Evolutionary conservation across 208 protist species (phyloP).

Genomic region (Borovskyia barvae): DNA sequence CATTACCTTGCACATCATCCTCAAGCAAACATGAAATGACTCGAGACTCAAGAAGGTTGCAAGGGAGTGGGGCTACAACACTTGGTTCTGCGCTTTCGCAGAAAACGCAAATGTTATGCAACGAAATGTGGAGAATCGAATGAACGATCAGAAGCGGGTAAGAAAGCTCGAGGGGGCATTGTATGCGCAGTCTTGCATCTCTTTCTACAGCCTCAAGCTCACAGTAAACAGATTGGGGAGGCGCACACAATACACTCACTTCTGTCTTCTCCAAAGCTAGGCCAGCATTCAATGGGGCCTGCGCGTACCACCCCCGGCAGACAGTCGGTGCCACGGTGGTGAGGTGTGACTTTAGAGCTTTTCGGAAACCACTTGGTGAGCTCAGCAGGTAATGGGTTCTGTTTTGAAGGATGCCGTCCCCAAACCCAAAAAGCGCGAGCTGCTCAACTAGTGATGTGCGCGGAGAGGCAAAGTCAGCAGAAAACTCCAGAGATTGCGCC

Average conservation of each 20-base stretch:
- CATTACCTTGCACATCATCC: slow-evolving; percentile 22
- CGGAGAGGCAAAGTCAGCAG: slow-evolving; percentile 14
- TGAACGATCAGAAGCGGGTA: slow-evolving; percentile 71
- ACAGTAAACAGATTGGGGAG: slow-evolving; percentile 42
- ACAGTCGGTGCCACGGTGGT: slow-evolving; percentile 24
- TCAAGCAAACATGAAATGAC: slow-evolving; percentile 55
- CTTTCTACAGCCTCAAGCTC: slow-evolving; percentile 46
- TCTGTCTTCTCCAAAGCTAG: slow-evolving; percentile 36
- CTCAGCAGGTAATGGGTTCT: slow-evolving; percentile 55
- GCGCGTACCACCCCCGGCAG: slow-evolving; percentile 82
- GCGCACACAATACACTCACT: slow-evolving; percentile 59
- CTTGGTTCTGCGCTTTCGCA: slow-evolving; percentile 37
- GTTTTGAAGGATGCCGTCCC: slow-evolving; percentile 23
- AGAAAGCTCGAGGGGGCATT: slow-evolving; percentile 79
- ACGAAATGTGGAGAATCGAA: slow-evolving; percentile 70
- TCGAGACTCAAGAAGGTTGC: slow-evolving; percentile 46
- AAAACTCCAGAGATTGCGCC: slow-evolving; percentile 37
- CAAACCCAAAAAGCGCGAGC: slow-evolving; percentile 43
- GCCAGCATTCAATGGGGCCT: slow-evolving; percentile 38
- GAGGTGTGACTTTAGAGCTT: slow-evolving; percentile 20
- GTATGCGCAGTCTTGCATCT: slow-evolving; percentile 27
- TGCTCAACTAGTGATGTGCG: slow-evolving; percentile 32
- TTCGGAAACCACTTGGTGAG: slow-evolving; percentile 25
- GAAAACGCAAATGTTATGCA: slow-evolving; percentile 82
- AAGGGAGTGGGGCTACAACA: slow-evolving; percentile 49